Evolutionary conservation across 257 asterid species (phyloP), one percentile per base, ranked within the genome.

Genomic region (Mitragyna speciosa): DNA sequence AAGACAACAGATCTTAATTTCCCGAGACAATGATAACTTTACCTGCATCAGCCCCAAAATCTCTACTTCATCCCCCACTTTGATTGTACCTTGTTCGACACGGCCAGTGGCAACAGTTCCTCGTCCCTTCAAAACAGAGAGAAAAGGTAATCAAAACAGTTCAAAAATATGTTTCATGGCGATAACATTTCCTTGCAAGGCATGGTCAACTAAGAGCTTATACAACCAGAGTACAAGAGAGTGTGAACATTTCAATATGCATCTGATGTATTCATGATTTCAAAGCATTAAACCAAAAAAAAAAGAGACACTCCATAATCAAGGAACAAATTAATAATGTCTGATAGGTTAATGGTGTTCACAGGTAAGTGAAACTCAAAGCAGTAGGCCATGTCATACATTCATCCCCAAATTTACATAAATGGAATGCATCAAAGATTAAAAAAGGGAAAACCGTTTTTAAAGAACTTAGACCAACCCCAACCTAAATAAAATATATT

Each of bases 101-200:
- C 99, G 97, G 81, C 99, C 99, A 41, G 99, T 96, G 68, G 99
- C 99, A 87, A 96, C 99, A 70, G 99, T 96, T 84, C 99, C 99
- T 86, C 99, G 98, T 33, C 99, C 99, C 99, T 96, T 78, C 48
- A 61, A 69, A 85, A 81, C 75, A 76, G 65, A 72, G 65, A 33
- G 5, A 58, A 73, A 59, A 56, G n/a, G 65, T 70, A 39, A 77
- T 71, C n/a, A 52, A 66, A 81, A 61, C 64, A 59, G 15, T 28
- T 17, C 2, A 49, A 7, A 51, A 73, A 19, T 43, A 52, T 30
- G 12, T n/a, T 28, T n/a, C 58, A 20, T 24, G 5, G 75, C 12
- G 22, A 7, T 6, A 70, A 11, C 14, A 43, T n/a, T 49, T 49
- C 76, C 52, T 72, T 17, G 10, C 30, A 49, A 49, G 45, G 66